phyloP scores from a whole-genome alignment of 352 stramenopile genomes.

The Phytopythium aichiense region DNA sequence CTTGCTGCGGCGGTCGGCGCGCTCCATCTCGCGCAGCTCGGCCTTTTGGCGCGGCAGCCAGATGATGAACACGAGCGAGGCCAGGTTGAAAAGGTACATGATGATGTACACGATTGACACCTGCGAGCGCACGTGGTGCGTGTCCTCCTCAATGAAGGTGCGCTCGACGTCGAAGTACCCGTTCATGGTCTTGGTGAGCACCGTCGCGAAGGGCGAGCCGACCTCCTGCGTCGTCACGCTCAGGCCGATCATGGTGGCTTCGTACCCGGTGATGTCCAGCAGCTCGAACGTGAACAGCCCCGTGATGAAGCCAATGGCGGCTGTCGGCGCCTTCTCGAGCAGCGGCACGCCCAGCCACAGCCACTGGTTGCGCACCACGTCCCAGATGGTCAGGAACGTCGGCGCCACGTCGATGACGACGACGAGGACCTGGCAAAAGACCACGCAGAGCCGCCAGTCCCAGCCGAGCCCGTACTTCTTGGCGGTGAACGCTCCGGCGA shows the following conservation, averaged over 20 bases:
- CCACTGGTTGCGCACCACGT: slow-evolving; percentile 61
- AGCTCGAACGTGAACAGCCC: slow-evolving; percentile 54
- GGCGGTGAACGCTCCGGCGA: slow-evolving; percentile 30
- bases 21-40: slow-evolving; percentile 36
- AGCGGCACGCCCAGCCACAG: slow-evolving; percentile 60
- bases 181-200: slow-evolving; percentile 58
- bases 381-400: slow-evolving; percentile 62
- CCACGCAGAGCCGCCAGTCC: slow-evolving; percentile 45
- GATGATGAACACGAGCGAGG: slow-evolving; percentile 36
- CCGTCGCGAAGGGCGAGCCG: slow-evolving; percentile 38
- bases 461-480: slow-evolving; percentile 36
- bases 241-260: slow-evolving; percentile 49
- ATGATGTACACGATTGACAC: slow-evolving; percentile 59
- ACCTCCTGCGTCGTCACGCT: slow-evolving; percentile 34
- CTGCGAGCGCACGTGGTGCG: slow-evolving; percentile 44
- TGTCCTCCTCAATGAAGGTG: slow-evolving; percentile 31
- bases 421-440: slow-evolving; percentile 37
- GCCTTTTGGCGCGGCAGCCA: slow-evolving; percentile 52
- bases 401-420: slow-evolving; percentile 39
- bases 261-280: slow-evolving; percentile 34
- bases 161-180: slow-evolving; percentile 50
- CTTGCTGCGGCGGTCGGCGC: slow-evolving; percentile 30
- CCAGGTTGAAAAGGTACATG: slow-evolving; percentile 51
- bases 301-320: slow-evolving; percentile 31
- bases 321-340: slow-evolving; percentile 47